A percentile compares a stretch with the other conserved stretches of the same genome.
Conservation (phyloP, 257 asterid genomes). For the Solanum paucissectum region DNA sequence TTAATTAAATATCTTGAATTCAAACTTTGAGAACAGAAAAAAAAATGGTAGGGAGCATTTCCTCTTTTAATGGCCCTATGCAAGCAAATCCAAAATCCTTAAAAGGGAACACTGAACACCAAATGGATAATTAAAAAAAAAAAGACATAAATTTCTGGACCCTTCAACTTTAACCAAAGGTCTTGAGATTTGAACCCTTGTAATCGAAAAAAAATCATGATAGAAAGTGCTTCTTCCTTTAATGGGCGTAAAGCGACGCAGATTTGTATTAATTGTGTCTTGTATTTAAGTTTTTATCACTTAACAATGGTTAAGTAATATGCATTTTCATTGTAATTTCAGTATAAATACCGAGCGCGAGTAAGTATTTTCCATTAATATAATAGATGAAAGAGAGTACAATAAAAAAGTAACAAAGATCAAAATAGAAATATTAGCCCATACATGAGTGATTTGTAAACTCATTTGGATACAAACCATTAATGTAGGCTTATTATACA, state of each 20-base stretch:
- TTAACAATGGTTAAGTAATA: background rate
- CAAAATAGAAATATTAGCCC: background rate
- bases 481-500: background rate
- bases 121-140: background rate
- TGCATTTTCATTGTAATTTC: background rate
- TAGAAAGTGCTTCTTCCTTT: background rate
- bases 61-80: background rate
- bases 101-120: background rate
- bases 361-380: background rate
- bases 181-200: background rate
- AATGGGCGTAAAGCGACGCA: background rate
- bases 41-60: background rate
- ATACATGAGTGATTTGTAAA: background rate
- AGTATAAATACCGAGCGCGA: background rate
- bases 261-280: background rate
- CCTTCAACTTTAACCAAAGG: background rate
- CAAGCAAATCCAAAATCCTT: background rate
- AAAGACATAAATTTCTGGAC: background rate
- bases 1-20: background rate
- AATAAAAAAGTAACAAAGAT: background rate
- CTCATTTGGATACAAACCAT: background rate
- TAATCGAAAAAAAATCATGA: background rate
- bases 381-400: background rate
- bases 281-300: background rate
- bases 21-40: background rate